phyloP scores from a whole-genome alignment of 2,329 filamentous ascomycete genomes.

The Aspergillus sp. region DNA sequence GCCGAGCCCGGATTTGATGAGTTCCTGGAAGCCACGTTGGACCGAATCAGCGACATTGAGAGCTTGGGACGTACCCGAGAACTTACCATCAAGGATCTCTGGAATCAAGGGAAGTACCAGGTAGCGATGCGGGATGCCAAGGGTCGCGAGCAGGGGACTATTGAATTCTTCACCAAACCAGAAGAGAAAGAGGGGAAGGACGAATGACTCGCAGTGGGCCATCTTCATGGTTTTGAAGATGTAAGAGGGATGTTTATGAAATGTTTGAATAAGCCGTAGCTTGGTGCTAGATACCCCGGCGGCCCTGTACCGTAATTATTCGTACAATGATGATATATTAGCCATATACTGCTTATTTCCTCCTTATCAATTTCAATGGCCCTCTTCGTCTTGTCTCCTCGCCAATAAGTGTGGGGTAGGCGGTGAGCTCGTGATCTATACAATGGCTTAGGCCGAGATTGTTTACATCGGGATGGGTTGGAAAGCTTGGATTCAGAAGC shows the following conservation, averaged over 20 bases:
- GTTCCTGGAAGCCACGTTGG: slow-evolving; percentile 76
- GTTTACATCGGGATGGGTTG: background rate
- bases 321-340: background rate
- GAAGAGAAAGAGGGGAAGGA: slow-evolving; percentile 30
- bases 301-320: background rate
- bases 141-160: slow-evolving; percentile 47
- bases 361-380: background rate
- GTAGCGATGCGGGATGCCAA: slow-evolving; percentile 53
- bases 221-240: background rate
- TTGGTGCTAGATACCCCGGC: background rate
- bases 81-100: slow-evolving; percentile 91
- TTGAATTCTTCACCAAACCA: slow-evolving; percentile 49
- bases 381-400: background rate
- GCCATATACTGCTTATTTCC: background rate
- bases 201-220: slow-evolving; percentile 9
- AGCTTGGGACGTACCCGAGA: slow-evolving; percentile 90
- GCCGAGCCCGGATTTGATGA: slow-evolving; percentile 73
- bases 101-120: slow-evolving; percentile 77
- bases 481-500: background rate
- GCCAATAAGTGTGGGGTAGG: background rate
- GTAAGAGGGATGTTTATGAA: slow-evolving; percentile 1
- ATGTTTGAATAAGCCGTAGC: background rate
- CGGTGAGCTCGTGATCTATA: background rate
- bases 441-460: background rate
- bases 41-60: slow-evolving; percentile 90